Percentiles rank a stretch among this genome's conserved stretches.
phyloP scores from a whole-genome alignment of 805 yeast species.

The Kazachstania bromeliacearum region DNA sequence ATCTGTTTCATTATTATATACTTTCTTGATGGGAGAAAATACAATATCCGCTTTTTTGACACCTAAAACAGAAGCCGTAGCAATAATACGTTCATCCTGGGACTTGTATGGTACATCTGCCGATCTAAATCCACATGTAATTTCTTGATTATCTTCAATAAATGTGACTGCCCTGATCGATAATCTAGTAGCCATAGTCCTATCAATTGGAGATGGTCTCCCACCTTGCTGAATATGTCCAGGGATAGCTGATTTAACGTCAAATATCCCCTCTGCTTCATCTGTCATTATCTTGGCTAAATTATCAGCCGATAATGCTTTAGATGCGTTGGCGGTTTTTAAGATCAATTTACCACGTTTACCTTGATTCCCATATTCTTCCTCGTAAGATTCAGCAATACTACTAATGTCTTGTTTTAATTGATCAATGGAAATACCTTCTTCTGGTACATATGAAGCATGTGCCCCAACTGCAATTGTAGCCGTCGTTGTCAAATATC shows the following conservation, averaged over 20 bases:
- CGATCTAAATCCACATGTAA: constrained; percentile 21
- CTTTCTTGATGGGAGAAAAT: constrained; percentile 61
- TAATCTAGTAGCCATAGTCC: constrained; percentile 64
- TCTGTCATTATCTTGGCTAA: constrained; percentile 57
- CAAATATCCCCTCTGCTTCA: constrained; percentile 56
- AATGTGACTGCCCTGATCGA: constrained; percentile 62
- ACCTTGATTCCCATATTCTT: constrained; percentile 49
- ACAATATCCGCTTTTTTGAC: constrained; percentile 64
- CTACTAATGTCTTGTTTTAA: constrained; percentile 56
- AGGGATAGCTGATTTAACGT: constrained; percentile 74
- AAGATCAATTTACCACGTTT: constrained; percentile 52
- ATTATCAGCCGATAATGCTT: constrained; percentile 53
- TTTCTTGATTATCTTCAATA: constrained; percentile 39
- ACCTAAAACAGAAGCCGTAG: constrained; percentile 77
- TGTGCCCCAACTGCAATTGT: constrained; percentile 65
- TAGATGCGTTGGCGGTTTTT: constrained; percentile 60
- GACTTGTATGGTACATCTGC: constrained; percentile 20
- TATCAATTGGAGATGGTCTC: constrained; percentile 65
- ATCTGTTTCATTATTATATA: constrained; percentile 85
- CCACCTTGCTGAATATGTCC: constrained; percentile 87
- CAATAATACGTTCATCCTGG: constrained; percentile 28
- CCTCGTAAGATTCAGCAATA: constrained; percentile 47
- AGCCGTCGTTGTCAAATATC: constrained; percentile 62
- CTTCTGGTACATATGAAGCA: constrained; percentile 71
- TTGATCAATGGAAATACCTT: constrained; percentile 48